phyloP scores from a whole-genome alignment of 164 flowering plant genomes.

The Cinnamomum chago region DNA sequence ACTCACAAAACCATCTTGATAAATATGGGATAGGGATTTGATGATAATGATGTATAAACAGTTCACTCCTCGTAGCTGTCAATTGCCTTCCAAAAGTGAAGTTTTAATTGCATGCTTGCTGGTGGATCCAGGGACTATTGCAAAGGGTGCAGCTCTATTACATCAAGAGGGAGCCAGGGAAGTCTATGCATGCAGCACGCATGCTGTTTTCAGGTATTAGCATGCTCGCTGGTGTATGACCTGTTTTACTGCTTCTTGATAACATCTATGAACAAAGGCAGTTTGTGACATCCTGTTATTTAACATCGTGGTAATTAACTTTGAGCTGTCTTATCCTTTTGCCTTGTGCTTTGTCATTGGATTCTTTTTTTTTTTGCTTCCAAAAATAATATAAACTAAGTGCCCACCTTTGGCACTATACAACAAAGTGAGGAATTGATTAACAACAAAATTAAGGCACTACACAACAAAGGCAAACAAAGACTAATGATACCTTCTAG shows the following conservation, averaged over 20 bases:
- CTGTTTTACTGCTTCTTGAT: not conserved
- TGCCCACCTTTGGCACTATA: too few relatives aligned
- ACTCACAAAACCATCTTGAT: too few relatives aligned
- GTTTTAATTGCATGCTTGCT: constrained; percentile 8
- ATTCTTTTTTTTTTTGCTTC: not conserved
- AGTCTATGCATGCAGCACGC: constrained; percentile 89
- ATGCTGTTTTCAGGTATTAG: constrained; percentile 82
- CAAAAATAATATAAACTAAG: too few relatives aligned
- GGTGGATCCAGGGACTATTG: constrained; percentile 63
- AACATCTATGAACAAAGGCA: too few relatives aligned
- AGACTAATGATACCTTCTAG: too few relatives aligned
- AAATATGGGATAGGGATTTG: too few relatives aligned
- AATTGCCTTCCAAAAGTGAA: not conserved
- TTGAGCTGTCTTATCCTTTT: not conserved
- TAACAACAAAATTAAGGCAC: too few relatives aligned
- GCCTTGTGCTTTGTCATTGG: not conserved
- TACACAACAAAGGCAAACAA: too few relatives aligned
- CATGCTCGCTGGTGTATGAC: not conserved
- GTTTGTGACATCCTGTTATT: not conserved
- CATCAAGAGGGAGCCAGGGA: constrained; percentile 96
- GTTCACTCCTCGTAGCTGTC: not conserved
- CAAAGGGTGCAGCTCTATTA: constrained; percentile 79
- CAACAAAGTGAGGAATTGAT: too few relatives aligned
- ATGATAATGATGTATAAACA: too few relatives aligned
- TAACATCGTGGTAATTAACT: not conserved